Evolutionary conservation across 441 rosid genomes (phyloP).

Genomic region (Daphne laureola): DNA sequence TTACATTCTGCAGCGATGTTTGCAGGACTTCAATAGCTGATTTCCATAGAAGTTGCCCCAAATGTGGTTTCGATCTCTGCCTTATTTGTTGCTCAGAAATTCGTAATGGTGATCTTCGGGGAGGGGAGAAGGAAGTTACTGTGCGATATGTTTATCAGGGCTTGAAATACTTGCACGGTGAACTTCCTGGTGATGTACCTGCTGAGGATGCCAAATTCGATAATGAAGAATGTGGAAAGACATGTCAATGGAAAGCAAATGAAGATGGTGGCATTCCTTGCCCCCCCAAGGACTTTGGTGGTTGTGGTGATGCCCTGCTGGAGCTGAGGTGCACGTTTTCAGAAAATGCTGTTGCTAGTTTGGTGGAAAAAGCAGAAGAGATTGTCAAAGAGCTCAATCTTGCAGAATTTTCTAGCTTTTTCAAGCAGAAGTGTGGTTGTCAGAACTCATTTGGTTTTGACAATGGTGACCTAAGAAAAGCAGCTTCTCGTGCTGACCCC

Average conservation of each 20-base stretch:
- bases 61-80: conserved; percentile 70
- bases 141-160: conserved; percentile 31
- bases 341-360: conserved; percentile 33
- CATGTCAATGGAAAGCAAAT: conserved; percentile 47
- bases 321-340: conserved; percentile 42
- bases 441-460: conserved; percentile 24
- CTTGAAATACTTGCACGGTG: conserved; percentile 50
- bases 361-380: conserved; percentile 47
- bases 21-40: conserved; percentile 76
- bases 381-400: conserved; percentile 16
- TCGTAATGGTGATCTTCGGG: conserved; percentile 47
- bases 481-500: conserved; percentile 56
- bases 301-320: conserved; percentile 46
- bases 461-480: conserved; percentile 32
- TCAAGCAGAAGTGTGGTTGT: conserved; percentile 37
- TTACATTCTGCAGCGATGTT: conserved; percentile 38
- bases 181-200: neutral
- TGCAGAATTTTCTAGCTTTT: conserved; percentile 11
- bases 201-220: neutral
- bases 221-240: conserved; percentile 11
- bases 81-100: conserved; percentile 77
- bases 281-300: conserved; percentile 22
- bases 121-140: conserved; percentile 28
- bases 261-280: conserved; percentile 56
- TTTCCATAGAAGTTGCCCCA: conserved; percentile 63